Conservation (phyloP, 805 yeast species). For the Pichia deserticola region DNA sequence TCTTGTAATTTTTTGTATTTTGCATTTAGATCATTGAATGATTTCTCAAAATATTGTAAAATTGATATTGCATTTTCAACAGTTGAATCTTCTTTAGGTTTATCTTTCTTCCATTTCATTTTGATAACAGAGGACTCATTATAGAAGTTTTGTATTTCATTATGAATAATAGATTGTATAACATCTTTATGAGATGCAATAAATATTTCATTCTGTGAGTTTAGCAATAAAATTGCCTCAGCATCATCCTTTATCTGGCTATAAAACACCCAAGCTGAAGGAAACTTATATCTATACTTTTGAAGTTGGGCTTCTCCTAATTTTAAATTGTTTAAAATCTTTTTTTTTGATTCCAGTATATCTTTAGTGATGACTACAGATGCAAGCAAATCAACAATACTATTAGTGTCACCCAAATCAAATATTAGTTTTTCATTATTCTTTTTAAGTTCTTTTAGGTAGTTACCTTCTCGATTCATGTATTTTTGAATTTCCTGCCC, state of each 20-base stretch:
- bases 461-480: slow-evolving; percentile 26
- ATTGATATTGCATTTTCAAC: slow-evolving; percentile 38
- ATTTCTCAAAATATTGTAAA: slow-evolving; percentile 24
- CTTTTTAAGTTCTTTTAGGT: slow-evolving; percentile 28
- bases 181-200: slow-evolving; percentile 1
- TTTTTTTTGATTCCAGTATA: neutral
- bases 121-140: neutral
- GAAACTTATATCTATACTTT: slow-evolving; percentile 40
- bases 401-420: slow-evolving; percentile 32
- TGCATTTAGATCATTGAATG: slow-evolving; percentile 8
- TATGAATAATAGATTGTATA: slow-evolving; percentile 2
- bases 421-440: slow-evolving; percentile 30
- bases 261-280: slow-evolving; percentile 47
- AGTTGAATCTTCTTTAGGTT: slow-evolving; percentile 34
- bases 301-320: slow-evolving; percentile 25
- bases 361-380: slow-evolving; percentile 29
- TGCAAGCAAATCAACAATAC: slow-evolving; percentile 32
- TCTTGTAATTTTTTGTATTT: slow-evolving; percentile 18
- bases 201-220: neutral
- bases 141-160: slow-evolving; percentile 1
- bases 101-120: slow-evolving; percentile 18
- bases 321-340: slow-evolving; percentile 11
- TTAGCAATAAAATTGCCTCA: neutral
- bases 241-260: slow-evolving; percentile 55
- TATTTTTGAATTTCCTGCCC: slow-evolving; percentile 29